Conservation (phyloP, 495 filamentous ascomycete genomes). For the Hypoxylon fuscum region DNA sequence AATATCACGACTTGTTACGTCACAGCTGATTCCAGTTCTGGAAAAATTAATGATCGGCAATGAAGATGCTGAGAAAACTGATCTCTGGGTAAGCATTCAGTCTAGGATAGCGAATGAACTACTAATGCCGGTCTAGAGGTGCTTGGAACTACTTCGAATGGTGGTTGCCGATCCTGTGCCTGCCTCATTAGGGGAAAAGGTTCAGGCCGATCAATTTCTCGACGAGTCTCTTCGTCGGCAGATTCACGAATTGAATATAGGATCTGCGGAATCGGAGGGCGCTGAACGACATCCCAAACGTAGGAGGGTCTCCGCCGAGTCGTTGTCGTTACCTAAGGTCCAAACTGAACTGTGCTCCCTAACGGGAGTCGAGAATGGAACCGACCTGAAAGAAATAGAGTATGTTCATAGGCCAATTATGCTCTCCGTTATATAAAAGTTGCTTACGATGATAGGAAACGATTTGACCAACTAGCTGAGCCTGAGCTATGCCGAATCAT, state of each 20-base stretch:
- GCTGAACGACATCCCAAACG: slow-evolving; percentile 45
- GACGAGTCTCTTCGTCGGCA: slow-evolving; percentile 40
- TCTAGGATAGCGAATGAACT: neutral
- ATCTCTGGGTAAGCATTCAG: slow-evolving; percentile 47
- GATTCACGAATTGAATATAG: slow-evolving; percentile 35
- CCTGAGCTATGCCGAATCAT: slow-evolving; percentile 45
- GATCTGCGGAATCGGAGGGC: slow-evolving; percentile 11
- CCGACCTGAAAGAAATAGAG: slow-evolving; percentile 31
- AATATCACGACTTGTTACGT: slow-evolving; percentile 46
- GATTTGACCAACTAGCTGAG: slow-evolving; percentile 41
- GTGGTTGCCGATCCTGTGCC: slow-evolving; percentile 29
- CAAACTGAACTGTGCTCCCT: slow-evolving; percentile 36
- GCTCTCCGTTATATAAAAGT: neutral
- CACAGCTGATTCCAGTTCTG: slow-evolving; percentile 42
- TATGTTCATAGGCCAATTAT: slow-evolving; percentile 36
- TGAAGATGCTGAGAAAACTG: slow-evolving; percentile 33
- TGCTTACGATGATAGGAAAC: slow-evolving; percentile 38
- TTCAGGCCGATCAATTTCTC: slow-evolving; percentile 40
- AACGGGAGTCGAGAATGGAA: slow-evolving; percentile 32
- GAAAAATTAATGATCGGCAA: slow-evolving; percentile 40
- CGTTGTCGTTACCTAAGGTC: slow-evolving; percentile 23
- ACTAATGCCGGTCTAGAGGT: slow-evolving; percentile 45
- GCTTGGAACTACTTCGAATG: slow-evolving; percentile 44
- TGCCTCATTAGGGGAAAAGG: slow-evolving; percentile 4
- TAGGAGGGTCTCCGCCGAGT: slow-evolving; percentile 39